Percentiles rank a stretch among this genome's conserved stretches.
Evolutionary conservation across 2,329 filamentous ascomycete genomes (phyloP).

Genomic region (Claviceps africana): DNA sequence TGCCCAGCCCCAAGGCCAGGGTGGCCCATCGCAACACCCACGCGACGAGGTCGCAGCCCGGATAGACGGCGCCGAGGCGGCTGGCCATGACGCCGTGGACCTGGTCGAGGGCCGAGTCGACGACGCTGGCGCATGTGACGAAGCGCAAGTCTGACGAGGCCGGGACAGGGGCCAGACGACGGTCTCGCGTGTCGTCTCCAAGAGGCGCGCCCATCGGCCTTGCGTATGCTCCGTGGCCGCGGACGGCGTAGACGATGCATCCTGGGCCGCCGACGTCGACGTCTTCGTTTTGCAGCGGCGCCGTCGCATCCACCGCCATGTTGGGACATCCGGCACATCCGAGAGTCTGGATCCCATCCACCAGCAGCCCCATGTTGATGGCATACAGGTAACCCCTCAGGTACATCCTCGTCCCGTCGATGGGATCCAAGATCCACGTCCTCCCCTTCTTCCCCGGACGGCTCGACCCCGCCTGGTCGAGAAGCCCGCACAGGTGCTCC

Average conservation of each 20-base stretch:
- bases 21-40: constrained; percentile 44
- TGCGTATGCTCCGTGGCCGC: constrained; percentile 33
- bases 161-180: constrained; percentile 20
- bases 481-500: constrained; percentile 36
- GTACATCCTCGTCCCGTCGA: constrained; percentile 46
- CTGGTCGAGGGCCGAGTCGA: constrained; percentile 33
- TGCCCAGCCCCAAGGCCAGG: constrained; percentile 37
- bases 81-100: constrained; percentile 31
- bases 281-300: constrained; percentile 28
- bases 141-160: constrained; percentile 20
- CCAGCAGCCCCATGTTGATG: constrained; percentile 40
- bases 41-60: constrained; percentile 37
- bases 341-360: constrained; percentile 34
- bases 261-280: constrained; percentile 29
- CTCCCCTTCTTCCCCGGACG: constrained; percentile 24
- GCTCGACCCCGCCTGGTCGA: constrained; percentile 36
- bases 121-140: constrained; percentile 32
- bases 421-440: constrained; percentile 47
- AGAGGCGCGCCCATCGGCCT: constrained; percentile 21
- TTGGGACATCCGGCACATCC: constrained; percentile 36
- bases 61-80: constrained; percentile 27
- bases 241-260: constrained; percentile 36
- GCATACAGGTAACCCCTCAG: constrained; percentile 40
- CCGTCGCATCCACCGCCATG: constrained; percentile 23
- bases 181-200: constrained; percentile 10